Conservation (phyloP, 371 early-diverging fungal species). For the Amoeboaphelidium occidentale region DNA sequence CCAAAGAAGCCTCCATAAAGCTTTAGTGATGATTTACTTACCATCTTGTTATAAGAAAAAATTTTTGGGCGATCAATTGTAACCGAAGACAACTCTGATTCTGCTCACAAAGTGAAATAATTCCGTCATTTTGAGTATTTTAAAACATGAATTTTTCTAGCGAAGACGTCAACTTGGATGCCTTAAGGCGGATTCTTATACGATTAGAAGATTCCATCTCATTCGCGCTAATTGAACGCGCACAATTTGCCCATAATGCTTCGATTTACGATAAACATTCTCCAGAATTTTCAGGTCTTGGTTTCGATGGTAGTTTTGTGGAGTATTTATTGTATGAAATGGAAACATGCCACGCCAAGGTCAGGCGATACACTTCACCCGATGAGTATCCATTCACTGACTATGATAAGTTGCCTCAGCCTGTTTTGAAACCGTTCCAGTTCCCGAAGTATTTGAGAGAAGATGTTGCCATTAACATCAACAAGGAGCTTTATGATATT, state of each 20-base stretch:
- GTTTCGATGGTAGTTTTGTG: slow-evolving; percentile 50
- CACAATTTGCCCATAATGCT: slow-evolving; percentile 61
- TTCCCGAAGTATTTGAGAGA: slow-evolving; percentile 41
- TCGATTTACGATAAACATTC: slow-evolving; percentile 31
- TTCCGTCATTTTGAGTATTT: no score
- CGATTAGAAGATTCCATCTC: slow-evolving; percentile 79
- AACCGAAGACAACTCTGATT: no score
- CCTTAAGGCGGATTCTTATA: neutral
- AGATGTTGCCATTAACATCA: slow-evolving; percentile 51
- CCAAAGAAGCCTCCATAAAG: no score
- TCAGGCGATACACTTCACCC: slow-evolving; percentile 58
- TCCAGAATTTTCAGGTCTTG: slow-evolving; percentile 19
- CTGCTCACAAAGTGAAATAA: no score
- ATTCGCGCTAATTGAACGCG: slow-evolving; percentile 76
- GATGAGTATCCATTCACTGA: slow-evolving; percentile 83
- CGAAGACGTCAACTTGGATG: neutral
- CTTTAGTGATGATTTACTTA: no score
- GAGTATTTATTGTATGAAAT: slow-evolving; percentile 69
- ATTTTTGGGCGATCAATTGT: no score
- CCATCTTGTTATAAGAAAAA: no score
- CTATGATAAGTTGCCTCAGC: slow-evolving; percentile 37
- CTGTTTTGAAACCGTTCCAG: slow-evolving; percentile 53
- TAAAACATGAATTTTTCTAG: no score
- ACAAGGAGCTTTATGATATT: slow-evolving; percentile 42
- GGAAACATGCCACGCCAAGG: slow-evolving; percentile 75